Percentiles rank a stretch among this genome's conserved stretches.
phyloP scores from a whole-genome alignment of 2,329 filamentous ascomycete species.

The Bimuria novae-zelandiae region DNA sequence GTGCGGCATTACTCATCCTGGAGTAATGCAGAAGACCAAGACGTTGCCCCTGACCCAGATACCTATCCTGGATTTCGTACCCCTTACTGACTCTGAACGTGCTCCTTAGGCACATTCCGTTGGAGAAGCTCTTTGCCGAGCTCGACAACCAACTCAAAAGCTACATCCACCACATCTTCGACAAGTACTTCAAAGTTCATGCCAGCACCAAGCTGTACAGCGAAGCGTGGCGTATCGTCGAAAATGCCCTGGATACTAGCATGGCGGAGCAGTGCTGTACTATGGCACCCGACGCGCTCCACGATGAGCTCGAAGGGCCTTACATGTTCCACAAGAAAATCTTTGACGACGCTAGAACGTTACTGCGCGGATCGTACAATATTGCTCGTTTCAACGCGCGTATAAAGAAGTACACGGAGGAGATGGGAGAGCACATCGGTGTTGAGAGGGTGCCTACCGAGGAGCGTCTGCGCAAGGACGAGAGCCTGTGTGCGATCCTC shows the following conservation, averaged over 20 bases:
- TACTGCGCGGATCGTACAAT: constrained; percentile 24
- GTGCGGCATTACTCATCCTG: no score
- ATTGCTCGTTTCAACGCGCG: constrained; percentile 33
- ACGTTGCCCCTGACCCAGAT: no score
- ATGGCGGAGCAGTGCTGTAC: constrained; percentile 29
- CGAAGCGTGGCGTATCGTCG: constrained; percentile 27
- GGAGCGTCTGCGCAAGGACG: constrained; percentile 31
- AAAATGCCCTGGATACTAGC: constrained; percentile 30
- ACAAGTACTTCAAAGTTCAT: constrained; percentile 36
- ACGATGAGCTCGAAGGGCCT: constrained; percentile 41
- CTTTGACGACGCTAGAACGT: neutral
- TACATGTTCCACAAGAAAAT: constrained; percentile 36
- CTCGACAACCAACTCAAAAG: constrained; percentile 19
- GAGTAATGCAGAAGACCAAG: no score
- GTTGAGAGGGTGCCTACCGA: constrained; percentile 7
- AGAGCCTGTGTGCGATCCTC: constrained; percentile 43
- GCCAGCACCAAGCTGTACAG: constrained; percentile 35
- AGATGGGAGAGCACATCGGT: constrained; percentile 18
- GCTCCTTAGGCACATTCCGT: constrained; percentile 17
- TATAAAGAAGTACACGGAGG: constrained; percentile 24
- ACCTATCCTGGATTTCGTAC: no score
- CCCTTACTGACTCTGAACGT: no score
- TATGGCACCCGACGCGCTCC: constrained; percentile 31
- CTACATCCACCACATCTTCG: constrained; percentile 29
- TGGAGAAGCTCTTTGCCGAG: constrained; percentile 31